Evolutionary conservation across 805 yeast genomes (phyloP).

Genomic region (Lachancea lanzarotensis): DNA sequence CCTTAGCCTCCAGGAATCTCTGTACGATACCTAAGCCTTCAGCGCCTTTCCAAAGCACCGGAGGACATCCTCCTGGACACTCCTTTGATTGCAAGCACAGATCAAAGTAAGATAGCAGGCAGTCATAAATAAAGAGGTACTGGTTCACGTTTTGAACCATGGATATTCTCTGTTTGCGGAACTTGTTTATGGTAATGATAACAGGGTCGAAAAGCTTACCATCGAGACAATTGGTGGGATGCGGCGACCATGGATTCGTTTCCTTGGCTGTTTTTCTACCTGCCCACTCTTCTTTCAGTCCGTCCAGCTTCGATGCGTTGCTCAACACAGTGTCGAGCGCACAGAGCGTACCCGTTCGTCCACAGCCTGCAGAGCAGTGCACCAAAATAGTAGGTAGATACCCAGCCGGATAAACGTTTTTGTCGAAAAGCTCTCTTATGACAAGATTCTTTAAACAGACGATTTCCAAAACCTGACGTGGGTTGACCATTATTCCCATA

Average conservation of each 20-base stretch:
- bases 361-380: slow-evolving; percentile 97
- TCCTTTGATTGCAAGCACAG: slow-evolving; percentile 10
- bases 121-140: slow-evolving; percentile 66
- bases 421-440: slow-evolving; percentile 23
- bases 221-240: slow-evolving; percentile 1
- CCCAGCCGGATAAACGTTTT: slow-evolving; percentile 13
- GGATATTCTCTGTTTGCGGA: slow-evolving; percentile 68
- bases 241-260: slow-evolving; percentile 3
- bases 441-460: slow-evolving; percentile 43
- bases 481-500: slow-evolving; percentile 54
- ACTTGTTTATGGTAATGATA: slow-evolving; percentile 53
- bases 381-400: slow-evolving; percentile 54
- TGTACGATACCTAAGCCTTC: slow-evolving; percentile 12
- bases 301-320: slow-evolving; percentile 20
- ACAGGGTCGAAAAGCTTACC: slow-evolving; percentile 42
- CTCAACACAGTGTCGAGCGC: slow-evolving; percentile 58
- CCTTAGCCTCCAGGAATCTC: slow-evolving; percentile 10
- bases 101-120: slow-evolving; percentile 31
- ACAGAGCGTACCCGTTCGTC: slow-evolving; percentile 87
- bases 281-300: slow-evolving; percentile 15
- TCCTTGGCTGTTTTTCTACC: slow-evolving; percentile 3
- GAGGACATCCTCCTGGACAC: background rate
- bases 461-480: slow-evolving; percentile 50
- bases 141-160: slow-evolving; percentile 83
- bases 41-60: slow-evolving; percentile 1